phyloP scores from a whole-genome alignment of 2,329 filamentous ascomycete species.

The Cladophialophora exuberans region DNA sequence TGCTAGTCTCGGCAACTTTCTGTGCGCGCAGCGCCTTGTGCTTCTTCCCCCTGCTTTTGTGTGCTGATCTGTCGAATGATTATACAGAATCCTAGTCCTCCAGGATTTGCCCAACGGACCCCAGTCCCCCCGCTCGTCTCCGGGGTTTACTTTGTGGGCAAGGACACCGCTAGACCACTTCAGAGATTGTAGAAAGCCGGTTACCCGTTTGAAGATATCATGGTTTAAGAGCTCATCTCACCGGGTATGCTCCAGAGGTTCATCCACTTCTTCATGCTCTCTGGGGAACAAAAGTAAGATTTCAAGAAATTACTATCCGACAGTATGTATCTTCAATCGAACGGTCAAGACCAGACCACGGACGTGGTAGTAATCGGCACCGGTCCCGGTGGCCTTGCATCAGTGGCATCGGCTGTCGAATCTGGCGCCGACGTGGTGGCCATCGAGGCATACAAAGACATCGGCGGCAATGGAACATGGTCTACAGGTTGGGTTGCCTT shows the following conservation, averaged over 20 bases:
- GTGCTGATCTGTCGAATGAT: background rate
- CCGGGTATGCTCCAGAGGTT: background rate
- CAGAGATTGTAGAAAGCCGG: background rate
- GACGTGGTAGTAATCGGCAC: slow-evolving; percentile 13
- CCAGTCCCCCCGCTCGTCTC: background rate
- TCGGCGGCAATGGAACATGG: slow-evolving; percentile 11
- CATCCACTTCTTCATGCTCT: background rate
- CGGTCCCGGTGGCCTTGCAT: slow-evolving; percentile 10
- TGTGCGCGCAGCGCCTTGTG: background rate
- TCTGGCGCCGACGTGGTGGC: slow-evolving; percentile 1
- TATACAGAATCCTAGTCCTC: background rate
- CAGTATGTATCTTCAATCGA: slow-evolving; percentile 8
- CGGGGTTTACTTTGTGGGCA: background rate
- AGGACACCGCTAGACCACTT: background rate
- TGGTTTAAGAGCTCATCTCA: background rate
- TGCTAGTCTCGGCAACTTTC: background rate
- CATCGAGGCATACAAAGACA: slow-evolving; percentile 9
- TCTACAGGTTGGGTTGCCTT: slow-evolving; percentile 13
- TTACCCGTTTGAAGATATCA: background rate
- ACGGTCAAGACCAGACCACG: slow-evolving; percentile 13
- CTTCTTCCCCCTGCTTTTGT: background rate
- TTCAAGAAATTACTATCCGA: background rate
- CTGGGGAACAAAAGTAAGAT: background rate
- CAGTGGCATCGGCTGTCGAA: slow-evolving; percentile 10
- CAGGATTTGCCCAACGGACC: background rate